Conservation (phyloP, 345 rosid species). For the Moricandia moricandioides region DNA sequence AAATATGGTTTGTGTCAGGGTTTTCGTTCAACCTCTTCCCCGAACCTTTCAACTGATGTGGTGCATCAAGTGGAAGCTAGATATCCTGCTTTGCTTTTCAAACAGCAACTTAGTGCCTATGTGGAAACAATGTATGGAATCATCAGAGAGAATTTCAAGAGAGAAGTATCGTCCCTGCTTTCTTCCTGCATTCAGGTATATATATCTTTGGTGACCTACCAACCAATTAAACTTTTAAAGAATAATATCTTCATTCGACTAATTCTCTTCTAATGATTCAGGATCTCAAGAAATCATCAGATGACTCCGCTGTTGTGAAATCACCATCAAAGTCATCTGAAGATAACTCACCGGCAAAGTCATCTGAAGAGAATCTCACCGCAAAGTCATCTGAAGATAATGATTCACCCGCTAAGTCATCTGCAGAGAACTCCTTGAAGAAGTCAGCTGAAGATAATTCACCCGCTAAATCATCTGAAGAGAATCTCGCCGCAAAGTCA, state of each 20-base stretch:
- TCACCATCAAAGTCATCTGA: slow-evolving; percentile 22
- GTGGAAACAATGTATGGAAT: slow-evolving; percentile 91
- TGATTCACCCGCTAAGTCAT: slow-evolving; percentile 19
- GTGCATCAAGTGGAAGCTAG: slow-evolving; percentile 87
- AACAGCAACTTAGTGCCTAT: slow-evolving; percentile 92
- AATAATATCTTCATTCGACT: neutral
- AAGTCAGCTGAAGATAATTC: slow-evolving; percentile 29
- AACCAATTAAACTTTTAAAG: neutral
- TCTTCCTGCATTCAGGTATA: slow-evolving; percentile 74
- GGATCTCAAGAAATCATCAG: slow-evolving; percentile 57
- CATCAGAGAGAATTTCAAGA: slow-evolving; percentile 80
- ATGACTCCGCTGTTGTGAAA: slow-evolving; percentile 11
- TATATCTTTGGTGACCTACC: slow-evolving; percentile 4
- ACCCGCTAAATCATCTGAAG: slow-evolving; percentile 29
- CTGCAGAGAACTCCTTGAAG: slow-evolving; percentile 42
- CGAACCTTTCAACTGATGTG: slow-evolving; percentile 54
- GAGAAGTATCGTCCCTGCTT: slow-evolving; percentile 60
- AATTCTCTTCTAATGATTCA: slow-evolving; percentile 29
- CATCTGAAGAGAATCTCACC: slow-evolving; percentile 29
- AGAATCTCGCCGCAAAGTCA: slow-evolving; percentile 41
- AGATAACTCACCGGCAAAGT: slow-evolving; percentile 47
- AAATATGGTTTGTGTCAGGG: slow-evolving; percentile 48
- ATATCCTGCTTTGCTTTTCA: slow-evolving; percentile 96
- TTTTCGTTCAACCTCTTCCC: slow-evolving; percentile 78
- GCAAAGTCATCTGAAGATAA: slow-evolving; percentile 47